Percentiles rank a stretch among this genome's conserved stretches.
Conservation (phyloP, 805 yeast genomes). For the Cyberlindnera xylosilytica region DNA sequence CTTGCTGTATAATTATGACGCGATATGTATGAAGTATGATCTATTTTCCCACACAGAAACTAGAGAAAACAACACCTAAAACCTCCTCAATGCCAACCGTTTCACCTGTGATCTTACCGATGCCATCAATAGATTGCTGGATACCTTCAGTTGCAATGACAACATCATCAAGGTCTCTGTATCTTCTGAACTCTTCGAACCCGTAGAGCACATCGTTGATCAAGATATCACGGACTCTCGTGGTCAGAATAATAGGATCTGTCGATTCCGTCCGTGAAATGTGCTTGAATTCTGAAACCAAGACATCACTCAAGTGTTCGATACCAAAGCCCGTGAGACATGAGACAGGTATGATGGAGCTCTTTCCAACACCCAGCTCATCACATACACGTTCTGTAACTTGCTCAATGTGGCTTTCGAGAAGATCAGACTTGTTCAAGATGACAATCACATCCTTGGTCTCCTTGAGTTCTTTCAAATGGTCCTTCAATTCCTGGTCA, state of each 20-base stretch:
- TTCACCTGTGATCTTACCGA: slow-evolving; percentile 90
- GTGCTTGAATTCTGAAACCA: slow-evolving; percentile 45
- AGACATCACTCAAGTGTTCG: slow-evolving; percentile 35
- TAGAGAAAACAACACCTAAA: slow-evolving; percentile 84
- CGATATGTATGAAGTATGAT: too few species aligned
- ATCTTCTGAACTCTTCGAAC: slow-evolving; percentile 55
- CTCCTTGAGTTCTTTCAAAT: slow-evolving; percentile 31
- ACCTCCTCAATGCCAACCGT: slow-evolving; percentile 88
- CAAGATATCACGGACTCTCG: slow-evolving; percentile 72
- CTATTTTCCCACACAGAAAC: slow-evolving; percentile 93
- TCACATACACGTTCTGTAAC: slow-evolving; percentile 24
- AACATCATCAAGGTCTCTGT: slow-evolving; percentile 58
- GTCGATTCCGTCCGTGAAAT: slow-evolving; percentile 47
- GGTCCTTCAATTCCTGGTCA: slow-evolving; percentile 37
- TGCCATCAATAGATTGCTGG: slow-evolving; percentile 72
- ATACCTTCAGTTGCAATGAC: slow-evolving; percentile 80
- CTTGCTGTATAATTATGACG: too few species aligned
- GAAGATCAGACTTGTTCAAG: slow-evolving; percentile 60
- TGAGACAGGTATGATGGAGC: slow-evolving; percentile 46
- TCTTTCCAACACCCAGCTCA: slow-evolving; percentile 21
- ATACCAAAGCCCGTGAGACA: slow-evolving; percentile 61
- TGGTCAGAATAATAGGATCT: slow-evolving; percentile 71
- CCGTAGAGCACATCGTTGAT: slow-evolving; percentile 75
- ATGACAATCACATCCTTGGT: slow-evolving; percentile 39
- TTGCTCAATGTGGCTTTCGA: slow-evolving; percentile 19